Evolutionary conservation across 176 grass and related monocot genomes (phyloP).

Genomic region (Eremochloa ophiuroides): DNA sequence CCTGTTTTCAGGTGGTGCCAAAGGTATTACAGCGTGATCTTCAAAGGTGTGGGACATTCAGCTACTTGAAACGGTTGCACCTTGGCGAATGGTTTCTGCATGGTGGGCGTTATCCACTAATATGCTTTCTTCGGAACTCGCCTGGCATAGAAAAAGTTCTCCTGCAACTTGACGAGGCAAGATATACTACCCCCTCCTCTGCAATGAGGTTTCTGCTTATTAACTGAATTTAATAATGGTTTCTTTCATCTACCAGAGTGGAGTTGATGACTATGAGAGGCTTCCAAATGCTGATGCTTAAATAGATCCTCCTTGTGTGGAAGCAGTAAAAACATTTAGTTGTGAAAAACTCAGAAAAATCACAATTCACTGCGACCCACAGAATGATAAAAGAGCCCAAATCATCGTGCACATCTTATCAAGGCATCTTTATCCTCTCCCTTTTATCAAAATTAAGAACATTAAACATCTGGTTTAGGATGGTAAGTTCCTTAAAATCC

Average conservation of each 20-base stretch:
- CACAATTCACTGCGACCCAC: background rate
- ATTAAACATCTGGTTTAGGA: background rate
- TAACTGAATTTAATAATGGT: background rate
- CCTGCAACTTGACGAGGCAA: background rate
- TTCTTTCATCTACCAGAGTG: constrained; percentile 13
- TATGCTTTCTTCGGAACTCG: constrained; percentile 7
- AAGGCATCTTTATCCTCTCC: background rate
- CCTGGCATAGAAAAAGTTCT: constrained; percentile 5
- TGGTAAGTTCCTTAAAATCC: background rate
- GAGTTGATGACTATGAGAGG: background rate
- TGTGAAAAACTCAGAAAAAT: constrained; percentile 31
- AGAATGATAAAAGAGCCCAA: background rate
- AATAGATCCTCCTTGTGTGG: background rate
- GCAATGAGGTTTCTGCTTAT: background rate
- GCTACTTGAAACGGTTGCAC: background rate
- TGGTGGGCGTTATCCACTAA: constrained; percentile 8
- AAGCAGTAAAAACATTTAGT: background rate
- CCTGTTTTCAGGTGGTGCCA: background rate
- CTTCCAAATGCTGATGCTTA: background rate
- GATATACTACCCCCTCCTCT: background rate
- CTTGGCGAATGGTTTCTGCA: constrained; percentile 11
- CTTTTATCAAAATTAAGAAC: background rate
- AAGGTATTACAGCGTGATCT: constrained; percentile 17
- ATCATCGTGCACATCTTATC: constrained; percentile 7
- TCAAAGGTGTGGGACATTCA: background rate